These are phyloP conservation scores for Trametes versicolor DNA, from an alignment of 1,284 basidiomycete genomes.

Conservation along the genomic window DNA sequence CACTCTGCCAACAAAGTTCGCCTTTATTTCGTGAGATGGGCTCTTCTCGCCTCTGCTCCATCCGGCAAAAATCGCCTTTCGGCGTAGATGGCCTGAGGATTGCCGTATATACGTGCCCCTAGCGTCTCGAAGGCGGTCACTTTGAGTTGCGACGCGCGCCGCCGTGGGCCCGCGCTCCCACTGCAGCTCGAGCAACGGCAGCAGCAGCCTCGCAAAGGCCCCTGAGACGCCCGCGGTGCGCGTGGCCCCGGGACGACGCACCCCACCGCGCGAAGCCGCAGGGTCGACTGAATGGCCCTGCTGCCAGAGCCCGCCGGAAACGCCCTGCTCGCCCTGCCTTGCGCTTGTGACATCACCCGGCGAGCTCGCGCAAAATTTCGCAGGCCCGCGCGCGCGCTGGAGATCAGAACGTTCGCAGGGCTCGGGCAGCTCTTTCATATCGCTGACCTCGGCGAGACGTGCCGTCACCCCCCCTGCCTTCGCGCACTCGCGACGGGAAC, in stretches of 20 bases:
- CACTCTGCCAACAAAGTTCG: constrained; percentile 24
- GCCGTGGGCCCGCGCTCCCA: constrained; percentile 3
- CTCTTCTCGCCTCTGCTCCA: constrained; percentile 27
- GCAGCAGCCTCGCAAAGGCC: not conserved
- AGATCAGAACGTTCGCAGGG: constrained; percentile 33
- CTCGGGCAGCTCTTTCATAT: constrained; percentile 31
- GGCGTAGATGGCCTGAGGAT: constrained; percentile 20
- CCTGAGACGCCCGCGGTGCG: constrained; percentile 16
- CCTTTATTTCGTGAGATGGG: constrained; percentile 10
- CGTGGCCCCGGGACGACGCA: constrained; percentile 11
- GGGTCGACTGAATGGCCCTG: constrained; percentile 13
- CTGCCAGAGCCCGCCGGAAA: constrained; percentile 13
- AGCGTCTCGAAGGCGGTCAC: constrained; percentile 31
- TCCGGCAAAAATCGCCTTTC: constrained; percentile 22
- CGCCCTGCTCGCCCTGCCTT: not conserved
- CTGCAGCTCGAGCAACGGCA: too few relatives aligned
- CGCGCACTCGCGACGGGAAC: constrained; percentile 25
- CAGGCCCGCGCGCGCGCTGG: constrained; percentile 16
- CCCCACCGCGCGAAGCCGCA: constrained; percentile 16
- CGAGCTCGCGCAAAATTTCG: constrained; percentile 18
- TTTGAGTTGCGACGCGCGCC: constrained; percentile 29
- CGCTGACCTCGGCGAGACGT: constrained; percentile 33
- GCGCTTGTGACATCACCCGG: constrained; percentile 27
- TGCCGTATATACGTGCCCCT: constrained; percentile 22
- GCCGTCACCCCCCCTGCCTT: constrained; percentile 25